Conservation (phyloP, 257 asterid species). For the Thymus quinquecostatus region DNA sequence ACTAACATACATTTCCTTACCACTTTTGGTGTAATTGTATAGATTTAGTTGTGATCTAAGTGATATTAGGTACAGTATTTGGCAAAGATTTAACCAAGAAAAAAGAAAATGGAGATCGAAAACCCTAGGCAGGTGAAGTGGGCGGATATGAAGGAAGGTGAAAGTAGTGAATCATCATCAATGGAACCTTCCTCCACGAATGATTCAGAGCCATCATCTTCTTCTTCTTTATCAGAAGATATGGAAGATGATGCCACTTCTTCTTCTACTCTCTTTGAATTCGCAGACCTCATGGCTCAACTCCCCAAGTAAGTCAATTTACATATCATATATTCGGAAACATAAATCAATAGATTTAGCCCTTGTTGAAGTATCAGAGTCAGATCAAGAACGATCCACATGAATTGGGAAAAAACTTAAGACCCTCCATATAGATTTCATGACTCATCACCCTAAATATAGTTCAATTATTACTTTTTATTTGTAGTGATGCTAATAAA, state of each 20-base stretch:
- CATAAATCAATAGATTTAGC: too few species aligned
- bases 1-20: background rate
- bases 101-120: slow-evolving; percentile 17
- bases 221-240: slow-evolving; percentile 36
- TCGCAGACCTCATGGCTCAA: slow-evolving; percentile 58
- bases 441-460: too few species aligned
- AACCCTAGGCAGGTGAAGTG: slow-evolving; percentile 35
- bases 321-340: too few species aligned
- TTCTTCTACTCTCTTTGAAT: slow-evolving; percentile 36
- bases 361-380: too few species aligned
- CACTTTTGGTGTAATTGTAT: background rate
- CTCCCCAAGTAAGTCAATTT: slow-evolving; percentile 55
- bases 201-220: slow-evolving; percentile 31
- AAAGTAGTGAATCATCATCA: slow-evolving; percentile 22
- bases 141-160: slow-evolving; percentile 34
- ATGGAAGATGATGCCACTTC: slow-evolving; percentile 50
- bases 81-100: background rate
- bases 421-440: too few species aligned
- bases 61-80: background rate
- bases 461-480: too few species aligned
- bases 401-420: too few species aligned
- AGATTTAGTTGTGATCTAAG: background rate
- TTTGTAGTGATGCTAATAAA: background rate
- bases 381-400: too few species aligned
- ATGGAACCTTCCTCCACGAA: slow-evolving; percentile 31